Percentiles rank a stretch among this genome's conserved stretches.
Evolutionary conservation across 495 filamentous ascomycete genomes (phyloP).

Genomic region (Aspergillus affinis): DNA sequence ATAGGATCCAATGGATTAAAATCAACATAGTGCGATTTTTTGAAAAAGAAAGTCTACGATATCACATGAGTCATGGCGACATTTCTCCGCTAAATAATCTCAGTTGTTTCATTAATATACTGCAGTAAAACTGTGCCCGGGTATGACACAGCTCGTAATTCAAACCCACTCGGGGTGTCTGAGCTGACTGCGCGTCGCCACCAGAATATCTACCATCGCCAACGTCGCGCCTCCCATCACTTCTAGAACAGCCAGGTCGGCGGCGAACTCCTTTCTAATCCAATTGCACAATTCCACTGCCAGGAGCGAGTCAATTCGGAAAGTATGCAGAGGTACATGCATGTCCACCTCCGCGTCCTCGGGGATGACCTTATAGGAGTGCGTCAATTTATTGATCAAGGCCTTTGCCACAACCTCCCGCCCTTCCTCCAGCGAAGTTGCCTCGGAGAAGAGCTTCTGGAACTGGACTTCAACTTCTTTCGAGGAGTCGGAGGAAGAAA

Average conservation of each 20-base stretch:
- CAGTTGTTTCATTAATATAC: too few species aligned
- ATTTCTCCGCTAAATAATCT: too few species aligned
- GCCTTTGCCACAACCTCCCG: slow-evolving; percentile 10
- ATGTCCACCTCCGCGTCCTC: slow-evolving; percentile 37
- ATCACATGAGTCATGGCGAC: too few species aligned
- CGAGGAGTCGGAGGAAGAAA: not conserved
- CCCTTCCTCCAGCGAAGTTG: not conserved
- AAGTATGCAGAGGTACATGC: slow-evolving; percentile 34
- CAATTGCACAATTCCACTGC: slow-evolving; percentile 54
- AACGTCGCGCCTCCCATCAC: slow-evolving; percentile 29
- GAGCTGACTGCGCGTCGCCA: not conserved
- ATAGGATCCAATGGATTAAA: too few species aligned
- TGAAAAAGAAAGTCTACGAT: too few species aligned
- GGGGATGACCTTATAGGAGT: slow-evolving; percentile 31
- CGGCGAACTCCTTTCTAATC: slow-evolving; percentile 38
- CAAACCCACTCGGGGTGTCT: not conserved
- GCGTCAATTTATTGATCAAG: slow-evolving; percentile 31
- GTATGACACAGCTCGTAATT: not conserved
- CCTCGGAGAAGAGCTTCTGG: not conserved
- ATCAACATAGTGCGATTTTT: too few species aligned
- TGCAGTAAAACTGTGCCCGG: too few species aligned
- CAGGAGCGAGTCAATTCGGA: slow-evolving; percentile 45
- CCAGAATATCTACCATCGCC: not conserved
- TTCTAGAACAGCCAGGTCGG: slow-evolving; percentile 41
- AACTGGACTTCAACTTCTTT: not conserved